Conservation (phyloP, 2,329 filamentous ascomycete species). For the Aspergillus alliaceus region DNA sequence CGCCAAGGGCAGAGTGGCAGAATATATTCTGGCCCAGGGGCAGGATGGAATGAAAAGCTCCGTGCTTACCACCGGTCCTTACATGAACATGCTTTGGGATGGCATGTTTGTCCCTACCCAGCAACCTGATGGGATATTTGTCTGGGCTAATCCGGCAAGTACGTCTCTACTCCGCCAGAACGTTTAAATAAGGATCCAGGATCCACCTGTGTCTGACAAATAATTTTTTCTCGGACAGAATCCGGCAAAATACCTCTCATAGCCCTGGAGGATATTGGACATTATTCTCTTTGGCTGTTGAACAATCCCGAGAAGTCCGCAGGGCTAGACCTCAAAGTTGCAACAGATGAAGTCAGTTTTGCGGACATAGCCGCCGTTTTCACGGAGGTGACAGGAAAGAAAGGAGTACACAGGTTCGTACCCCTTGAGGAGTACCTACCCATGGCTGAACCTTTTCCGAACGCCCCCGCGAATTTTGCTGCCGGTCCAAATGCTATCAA, state of each 20-base stretch:
- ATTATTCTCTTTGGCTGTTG: slow-evolving; percentile 20
- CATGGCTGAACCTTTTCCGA: no score
- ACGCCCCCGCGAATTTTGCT: no score
- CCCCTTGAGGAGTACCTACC: no score
- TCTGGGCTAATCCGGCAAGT: slow-evolving; percentile 12
- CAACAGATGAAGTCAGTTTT: slow-evolving; percentile 5
- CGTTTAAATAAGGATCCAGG: background rate
- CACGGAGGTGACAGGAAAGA: no score
- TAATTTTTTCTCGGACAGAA: background rate
- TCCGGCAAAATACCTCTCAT: slow-evolving; percentile 16
- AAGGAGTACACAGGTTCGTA: no score
- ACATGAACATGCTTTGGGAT: slow-evolving; percentile 44
- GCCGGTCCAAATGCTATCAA: no score
- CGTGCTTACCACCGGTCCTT: slow-evolving; percentile 47
- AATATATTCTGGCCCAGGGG: no score
- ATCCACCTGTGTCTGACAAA: no score
- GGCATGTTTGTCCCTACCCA: slow-evolving; percentile 15
- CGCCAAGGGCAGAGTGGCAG: no score
- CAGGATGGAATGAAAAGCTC: slow-evolving; percentile 31
- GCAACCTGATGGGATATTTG: slow-evolving; percentile 15
- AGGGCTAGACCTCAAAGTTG: slow-evolving; percentile 18
- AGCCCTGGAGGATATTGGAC: slow-evolving; percentile 18
- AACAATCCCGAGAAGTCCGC: slow-evolving; percentile 10
- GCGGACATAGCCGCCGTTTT: no score
- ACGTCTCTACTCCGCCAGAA: no score